Evolutionary conservation across 225 moss, liverwort and hornwort genomes (phyloP).

Genomic region (Pseudisothecium myosuroides): DNA sequence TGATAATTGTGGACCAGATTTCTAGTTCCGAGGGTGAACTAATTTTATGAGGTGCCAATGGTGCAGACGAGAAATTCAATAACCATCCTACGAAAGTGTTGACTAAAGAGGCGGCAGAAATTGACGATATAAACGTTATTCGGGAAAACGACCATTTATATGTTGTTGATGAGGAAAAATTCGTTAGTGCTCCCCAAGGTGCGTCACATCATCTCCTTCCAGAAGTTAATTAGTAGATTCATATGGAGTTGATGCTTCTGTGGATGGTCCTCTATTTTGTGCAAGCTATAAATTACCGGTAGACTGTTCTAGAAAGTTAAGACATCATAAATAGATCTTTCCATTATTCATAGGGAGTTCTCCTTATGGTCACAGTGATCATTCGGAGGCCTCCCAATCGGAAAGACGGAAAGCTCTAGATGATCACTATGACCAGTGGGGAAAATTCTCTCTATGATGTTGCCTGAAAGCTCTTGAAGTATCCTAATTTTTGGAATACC

Average conservation of each 20-base stretch:
- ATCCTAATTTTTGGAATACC: neutral
- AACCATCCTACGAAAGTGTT: constrained; percentile 47
- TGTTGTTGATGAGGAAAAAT: constrained; percentile 37
- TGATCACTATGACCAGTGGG: neutral
- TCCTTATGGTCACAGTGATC: neutral
- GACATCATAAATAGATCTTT: neutral
- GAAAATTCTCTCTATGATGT: neutral
- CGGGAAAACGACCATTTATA: constrained; percentile 75
- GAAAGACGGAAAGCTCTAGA: neutral
- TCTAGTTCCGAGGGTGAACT: neutral
- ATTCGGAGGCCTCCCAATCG: neutral
- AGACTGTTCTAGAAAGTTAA: neutral
- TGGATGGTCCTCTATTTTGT: neutral
- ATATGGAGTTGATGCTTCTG: neutral
- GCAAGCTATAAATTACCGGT: too few species aligned
- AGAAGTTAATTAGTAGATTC: neutral
- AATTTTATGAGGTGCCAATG: neutral
- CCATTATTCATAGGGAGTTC: neutral
- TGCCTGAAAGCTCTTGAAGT: neutral
- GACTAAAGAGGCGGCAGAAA: constrained; percentile 59
- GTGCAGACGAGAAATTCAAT: constrained; percentile 49
- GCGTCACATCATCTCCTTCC: neutral
- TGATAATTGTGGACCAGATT: neutral
- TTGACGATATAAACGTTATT: constrained; percentile 56
- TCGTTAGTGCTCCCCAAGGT: constrained; percentile 29